Percentiles rank a stretch among this genome's conserved stretches.
These are phyloP conservation scores for Ambrosiella cleistominuta DNA, from an alignment of 2,329 filamentous ascomycete genomes.

Conservation along the genomic window DNA sequence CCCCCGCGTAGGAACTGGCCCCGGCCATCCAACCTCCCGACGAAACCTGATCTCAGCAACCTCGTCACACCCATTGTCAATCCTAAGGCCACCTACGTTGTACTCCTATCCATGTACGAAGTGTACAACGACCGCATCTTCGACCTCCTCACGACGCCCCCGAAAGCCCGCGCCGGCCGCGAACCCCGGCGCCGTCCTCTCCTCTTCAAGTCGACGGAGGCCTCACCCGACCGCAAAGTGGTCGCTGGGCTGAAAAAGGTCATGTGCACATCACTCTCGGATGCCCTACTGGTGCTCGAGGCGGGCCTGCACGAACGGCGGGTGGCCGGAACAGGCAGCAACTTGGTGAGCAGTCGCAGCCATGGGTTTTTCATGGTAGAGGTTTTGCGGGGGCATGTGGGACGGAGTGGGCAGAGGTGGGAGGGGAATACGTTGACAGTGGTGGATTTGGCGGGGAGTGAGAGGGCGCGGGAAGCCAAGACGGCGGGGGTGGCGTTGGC, in stretches of 20 bases:
- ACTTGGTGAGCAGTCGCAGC: slow-evolving; percentile 78
- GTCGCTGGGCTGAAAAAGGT: slow-evolving; percentile 85
- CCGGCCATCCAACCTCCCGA: slow-evolving; percentile 53
- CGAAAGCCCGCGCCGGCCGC: slow-evolving; percentile 14
- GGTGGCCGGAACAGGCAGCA: slow-evolving; percentile 81
- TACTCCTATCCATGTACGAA: slow-evolving; percentile 95
- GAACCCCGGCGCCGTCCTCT: slow-evolving; percentile 52
- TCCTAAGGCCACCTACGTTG: slow-evolving; percentile 58
- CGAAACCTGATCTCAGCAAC: slow-evolving; percentile 55
- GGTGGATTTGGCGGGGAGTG: slow-evolving; percentile 83
- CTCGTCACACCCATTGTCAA: slow-evolving; percentile 47
- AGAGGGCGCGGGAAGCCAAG: slow-evolving; percentile 82
- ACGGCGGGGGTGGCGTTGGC: slow-evolving; percentile 82
- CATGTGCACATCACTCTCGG: slow-evolving; percentile 62
- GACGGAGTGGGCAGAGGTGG: slow-evolving; percentile 38
- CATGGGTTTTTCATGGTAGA: slow-evolving; percentile 96
- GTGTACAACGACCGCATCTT: slow-evolving; percentile 98
- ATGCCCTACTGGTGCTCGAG: slow-evolving; percentile 79
- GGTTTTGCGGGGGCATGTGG: slow-evolving; percentile 56
- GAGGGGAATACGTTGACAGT: slow-evolving; percentile 64
- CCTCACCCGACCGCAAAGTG: slow-evolving; percentile 78
- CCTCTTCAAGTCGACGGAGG: slow-evolving; percentile 81
- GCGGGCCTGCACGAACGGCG: slow-evolving; percentile 73
- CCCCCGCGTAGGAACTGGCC: slow-evolving; percentile 46
- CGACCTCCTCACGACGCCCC: slow-evolving; percentile 59